Evolutionary conservation across 2,329 filamentous ascomycete genomes (phyloP).

Genomic region (Cytospora piceae): DNA sequence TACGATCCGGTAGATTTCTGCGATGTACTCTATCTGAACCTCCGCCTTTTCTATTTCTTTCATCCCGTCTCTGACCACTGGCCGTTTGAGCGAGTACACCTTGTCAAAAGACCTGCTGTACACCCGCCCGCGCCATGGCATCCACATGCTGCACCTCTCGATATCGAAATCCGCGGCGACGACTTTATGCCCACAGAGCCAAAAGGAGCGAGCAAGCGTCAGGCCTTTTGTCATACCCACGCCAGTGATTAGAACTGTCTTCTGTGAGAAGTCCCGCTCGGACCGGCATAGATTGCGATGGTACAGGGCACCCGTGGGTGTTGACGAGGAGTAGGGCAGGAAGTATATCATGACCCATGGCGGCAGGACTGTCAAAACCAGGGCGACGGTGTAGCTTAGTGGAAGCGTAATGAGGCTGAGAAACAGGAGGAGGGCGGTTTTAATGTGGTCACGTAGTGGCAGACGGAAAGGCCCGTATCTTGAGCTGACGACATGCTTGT

Average conservation of each 20-base stretch:
- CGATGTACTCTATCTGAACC: conserved; percentile 51
- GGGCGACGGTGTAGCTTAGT: conserved; percentile 16
- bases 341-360: conserved; percentile 13
- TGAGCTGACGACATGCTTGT: background rate
- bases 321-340: conserved; percentile 18
- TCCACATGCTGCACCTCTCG: conserved; percentile 49
- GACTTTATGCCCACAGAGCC: conserved; percentile 67
- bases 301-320: conserved; percentile 5
- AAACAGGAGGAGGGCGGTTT: conserved; percentile 13
- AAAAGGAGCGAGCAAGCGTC: conserved; percentile 66
- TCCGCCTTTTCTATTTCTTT: conserved; percentile 56
- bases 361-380: conserved; percentile 6
- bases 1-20: conserved; percentile 46
- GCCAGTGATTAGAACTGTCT: conserved; percentile 70
- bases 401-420: conserved; percentile 17
- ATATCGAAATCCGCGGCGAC: conserved; percentile 69
- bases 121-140: conserved; percentile 7
- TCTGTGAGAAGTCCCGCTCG: conserved; percentile 15
- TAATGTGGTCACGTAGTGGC: conserved; percentile 19
- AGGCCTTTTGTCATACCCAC: conserved; percentile 75
- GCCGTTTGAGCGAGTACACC: conserved; percentile 52
- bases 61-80: conserved; percentile 30
- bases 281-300: conserved; percentile 20
- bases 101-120: conserved; percentile 59
- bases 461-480: conserved; percentile 1